Conservation (phyloP, 257 asterid genomes). For the Salvia miltiorrhiza region DNA sequence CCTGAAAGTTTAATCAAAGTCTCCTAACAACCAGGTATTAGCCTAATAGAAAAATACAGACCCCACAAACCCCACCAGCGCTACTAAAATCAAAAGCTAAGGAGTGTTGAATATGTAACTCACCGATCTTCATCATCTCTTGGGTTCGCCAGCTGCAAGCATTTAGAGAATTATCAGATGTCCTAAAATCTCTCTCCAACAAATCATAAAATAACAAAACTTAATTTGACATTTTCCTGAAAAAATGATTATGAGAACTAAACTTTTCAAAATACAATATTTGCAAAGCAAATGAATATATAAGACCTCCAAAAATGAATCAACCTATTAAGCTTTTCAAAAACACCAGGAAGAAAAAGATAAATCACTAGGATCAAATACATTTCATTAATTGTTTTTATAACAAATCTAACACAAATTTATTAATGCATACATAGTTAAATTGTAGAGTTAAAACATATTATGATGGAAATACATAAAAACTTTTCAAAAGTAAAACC, state of each 20-base stretch:
- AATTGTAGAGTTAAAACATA: neutral
- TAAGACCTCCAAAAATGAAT: neutral
- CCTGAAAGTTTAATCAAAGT: neutral
- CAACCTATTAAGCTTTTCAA: neutral
- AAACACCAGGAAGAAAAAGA: neutral
- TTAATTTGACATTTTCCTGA: slow-evolving; percentile 6
- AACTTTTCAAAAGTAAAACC: neutral
- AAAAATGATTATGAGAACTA: neutral
- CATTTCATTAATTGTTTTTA: neutral
- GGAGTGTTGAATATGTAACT: slow-evolving; percentile 25
- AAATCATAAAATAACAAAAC: neutral
- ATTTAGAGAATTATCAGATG: slow-evolving; percentile 28
- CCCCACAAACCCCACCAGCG: neutral
- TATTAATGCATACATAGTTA: neutral
- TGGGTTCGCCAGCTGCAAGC: slow-evolving; percentile 54
- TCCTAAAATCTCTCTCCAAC: slow-evolving; percentile 5
- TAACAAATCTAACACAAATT: neutral
- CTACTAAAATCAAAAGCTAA: neutral
- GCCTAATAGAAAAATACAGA: neutral
- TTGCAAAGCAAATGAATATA: neutral
- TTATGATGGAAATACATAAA: neutral
- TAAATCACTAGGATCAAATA: slow-evolving; percentile 1
- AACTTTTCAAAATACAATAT: neutral
- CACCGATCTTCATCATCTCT: slow-evolving; percentile 58
- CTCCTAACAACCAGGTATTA: neutral